These are phyloP conservation scores for Stachybotrys echinatus DNA, from an alignment of 2,329 filamentous ascomycete genomes.

Conservation along the genomic window DNA sequence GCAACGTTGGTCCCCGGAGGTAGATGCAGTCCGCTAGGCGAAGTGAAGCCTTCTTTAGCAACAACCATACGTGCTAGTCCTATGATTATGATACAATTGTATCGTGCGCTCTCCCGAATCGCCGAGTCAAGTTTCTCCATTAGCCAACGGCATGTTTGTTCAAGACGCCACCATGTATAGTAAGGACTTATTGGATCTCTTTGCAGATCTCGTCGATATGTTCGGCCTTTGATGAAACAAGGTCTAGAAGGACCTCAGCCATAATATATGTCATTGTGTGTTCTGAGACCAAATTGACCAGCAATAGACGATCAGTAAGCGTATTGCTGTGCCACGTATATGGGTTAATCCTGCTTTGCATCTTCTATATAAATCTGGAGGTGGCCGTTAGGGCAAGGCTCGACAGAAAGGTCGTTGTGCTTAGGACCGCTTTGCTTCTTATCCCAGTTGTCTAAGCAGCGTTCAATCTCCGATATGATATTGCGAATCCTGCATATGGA, in stretches of 20 bases:
- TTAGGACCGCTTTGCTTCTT: background rate
- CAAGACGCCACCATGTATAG: constrained; percentile 16
- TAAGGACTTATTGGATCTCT: constrained; percentile 13
- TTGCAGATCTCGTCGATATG: constrained; percentile 36
- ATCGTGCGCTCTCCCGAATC: constrained; percentile 32
- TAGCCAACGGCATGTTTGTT: constrained; percentile 24
- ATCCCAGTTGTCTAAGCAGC: constrained; percentile 1
- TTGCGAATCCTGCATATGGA: no score
- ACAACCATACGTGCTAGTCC: constrained; percentile 16
- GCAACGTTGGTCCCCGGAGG: constrained; percentile 20
- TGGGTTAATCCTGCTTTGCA: constrained; percentile 12
- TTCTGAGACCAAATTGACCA: constrained; percentile 30
- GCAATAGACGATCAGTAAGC: constrained; percentile 19
- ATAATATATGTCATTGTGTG: constrained; percentile 29
- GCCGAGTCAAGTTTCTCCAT: constrained; percentile 34
- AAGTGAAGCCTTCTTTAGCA: constrained; percentile 20
- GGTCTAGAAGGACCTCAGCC: constrained; percentile 35
- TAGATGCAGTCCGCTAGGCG: constrained; percentile 26
- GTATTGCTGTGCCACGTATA: constrained; percentile 14
- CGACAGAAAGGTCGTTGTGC: background rate
- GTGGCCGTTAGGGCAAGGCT: constrained; percentile 3
- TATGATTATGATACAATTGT: constrained; percentile 24
- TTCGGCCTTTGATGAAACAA: constrained; percentile 26
- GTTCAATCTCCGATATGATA: no score
- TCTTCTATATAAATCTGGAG: constrained; percentile 4